Base-by-base conservation (phyloP, 371 early-diverging fungal genomes). In the Mucor plumbeus region DNA sequence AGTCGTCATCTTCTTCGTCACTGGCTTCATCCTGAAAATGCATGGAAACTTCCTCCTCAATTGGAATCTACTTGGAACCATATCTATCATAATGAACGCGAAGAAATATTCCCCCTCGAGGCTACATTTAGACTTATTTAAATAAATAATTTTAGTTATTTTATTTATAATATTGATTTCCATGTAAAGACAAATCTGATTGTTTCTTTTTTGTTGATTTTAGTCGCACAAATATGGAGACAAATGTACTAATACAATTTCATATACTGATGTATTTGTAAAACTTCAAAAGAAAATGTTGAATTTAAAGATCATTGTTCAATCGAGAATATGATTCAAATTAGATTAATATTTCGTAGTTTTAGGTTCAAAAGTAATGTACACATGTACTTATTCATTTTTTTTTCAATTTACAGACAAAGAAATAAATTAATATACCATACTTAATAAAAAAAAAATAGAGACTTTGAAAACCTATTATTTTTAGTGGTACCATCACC, bases 1-100 rank as follows among this genome's bases (percentile, higher is more conserved):
- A 74, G 74, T 33, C 72, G 75, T n/a, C 75, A 75, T 61, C 67
- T 75, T 34, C 62, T 75, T n/a, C 75, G 75, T 33, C 69, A 69
- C 21, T 75, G 75, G 75, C 63, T 75, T 41, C 75, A 72, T 47
- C 75, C 75, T 21, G 75, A 75, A 33, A 72, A 67, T 26, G 64
- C 69, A 17, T 75, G 75, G 75, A 64, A 72, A 13, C 53, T 72
- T n/a, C 75, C 75, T 33, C 40, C 66, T 31, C 69, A 75, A 35
- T 56, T 75, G 17, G 58, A 75, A 39, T 19, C 65, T 19, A 59
- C 47, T 47, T 75, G 75, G 75, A 34, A 75, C 33, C 59, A 33
- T 4, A 53, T 75, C 9, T 75, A 72, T 34, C 63, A 69, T 48
- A 55, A 75, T 3, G 69, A 75, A 31, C 57, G 62, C 3, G 69